A percentile compares a stretch with the other conserved stretches of the same genome.
Conservation (phyloP, 2,329 filamentous ascomycete genomes). For the Colletotrichum sp. region DNA sequence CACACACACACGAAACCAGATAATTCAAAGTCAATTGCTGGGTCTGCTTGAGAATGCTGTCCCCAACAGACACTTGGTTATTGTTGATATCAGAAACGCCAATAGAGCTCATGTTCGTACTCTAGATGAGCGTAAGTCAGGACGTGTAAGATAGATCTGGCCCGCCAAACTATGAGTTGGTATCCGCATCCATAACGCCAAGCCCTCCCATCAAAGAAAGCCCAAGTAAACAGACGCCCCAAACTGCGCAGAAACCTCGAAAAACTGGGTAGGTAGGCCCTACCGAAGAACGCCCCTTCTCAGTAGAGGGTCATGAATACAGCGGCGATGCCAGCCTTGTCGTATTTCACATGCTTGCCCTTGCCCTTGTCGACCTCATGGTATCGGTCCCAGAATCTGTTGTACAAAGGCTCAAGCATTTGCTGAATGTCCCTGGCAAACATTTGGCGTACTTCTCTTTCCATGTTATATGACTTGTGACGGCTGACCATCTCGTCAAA, state of each 20-base stretch:
- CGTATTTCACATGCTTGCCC: conserved; percentile 98
- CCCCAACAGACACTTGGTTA: background rate
- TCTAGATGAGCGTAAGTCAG: background rate
- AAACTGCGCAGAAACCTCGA: background rate
- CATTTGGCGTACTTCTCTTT: conserved; percentile 83
- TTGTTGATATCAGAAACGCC: background rate
- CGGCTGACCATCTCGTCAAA: conserved; percentile 89
- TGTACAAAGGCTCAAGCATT: conserved; percentile 93
- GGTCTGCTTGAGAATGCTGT: background rate
- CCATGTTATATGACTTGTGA: conserved; percentile 88
- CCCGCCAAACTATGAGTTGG: background rate
- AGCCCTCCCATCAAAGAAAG: background rate
- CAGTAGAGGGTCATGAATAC: conserved; percentile 62
- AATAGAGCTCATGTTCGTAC: background rate
- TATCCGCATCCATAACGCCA: conserved; percentile 5
- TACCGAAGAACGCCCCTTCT: background rate
- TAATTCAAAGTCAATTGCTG: background rate
- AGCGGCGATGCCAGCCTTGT: conserved; percentile 80
- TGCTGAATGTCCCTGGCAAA: conserved; percentile 86
- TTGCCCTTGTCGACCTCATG: conserved; percentile 98
- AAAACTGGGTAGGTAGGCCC: background rate
- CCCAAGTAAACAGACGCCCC: background rate
- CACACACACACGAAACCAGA: background rate
- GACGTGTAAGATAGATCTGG: background rate
- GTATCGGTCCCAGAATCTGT: conserved; percentile 95